Evolutionary conservation across 768 basidiomycete species (phyloP).

Genomic region (Psilocybe subaeruginosa): DNA sequence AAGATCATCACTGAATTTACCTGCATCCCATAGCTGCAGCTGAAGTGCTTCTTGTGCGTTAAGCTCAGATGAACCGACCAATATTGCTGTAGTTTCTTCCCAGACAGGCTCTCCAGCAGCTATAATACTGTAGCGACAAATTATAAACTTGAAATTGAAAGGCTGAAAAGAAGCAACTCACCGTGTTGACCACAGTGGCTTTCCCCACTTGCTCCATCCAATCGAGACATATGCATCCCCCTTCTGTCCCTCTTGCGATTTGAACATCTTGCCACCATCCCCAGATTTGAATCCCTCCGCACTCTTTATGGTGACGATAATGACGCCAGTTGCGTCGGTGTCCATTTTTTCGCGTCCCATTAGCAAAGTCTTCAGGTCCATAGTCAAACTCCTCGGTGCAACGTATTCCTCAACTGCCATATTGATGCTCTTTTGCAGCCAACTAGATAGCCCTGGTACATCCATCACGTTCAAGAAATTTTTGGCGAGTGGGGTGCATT

Average conservation of each 20-base stretch:
- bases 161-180: slow-evolving; percentile 11
- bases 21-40: slow-evolving; percentile 76
- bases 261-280: slow-evolving; percentile 38
- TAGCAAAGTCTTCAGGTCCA: slow-evolving; percentile 69
- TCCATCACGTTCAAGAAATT: slow-evolving; percentile 80
- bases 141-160: not conserved
- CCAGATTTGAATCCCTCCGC: slow-evolving; percentile 52
- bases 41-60: slow-evolving; percentile 66
- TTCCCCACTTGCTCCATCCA: slow-evolving; percentile 65
- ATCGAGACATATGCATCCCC: slow-evolving; percentile 65
- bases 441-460: slow-evolving; percentile 68
- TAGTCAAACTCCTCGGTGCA: slow-evolving; percentile 70
- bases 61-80: slow-evolving; percentile 67
- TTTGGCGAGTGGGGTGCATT: slow-evolving; percentile 64
- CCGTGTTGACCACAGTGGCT: slow-evolving; percentile 72
- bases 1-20: slow-evolving; percentile 28
- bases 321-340: slow-evolving; percentile 65
- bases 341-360: slow-evolving; percentile 64
- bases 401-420: slow-evolving; percentile 63
- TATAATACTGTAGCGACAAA: slow-evolving; percentile 51
- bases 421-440: slow-evolving; percentile 70
- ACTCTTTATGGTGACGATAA: slow-evolving; percentile 66
- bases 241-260: slow-evolving; percentile 27
- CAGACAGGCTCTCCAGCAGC: slow-evolving; percentile 63
- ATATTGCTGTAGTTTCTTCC: slow-evolving; percentile 68